A percentile compares a stretch with the other conserved stretches of the same genome.
Evolutionary conservation across 441 rosid genomes (phyloP).

Genomic region (Dalechampia spathulata): DNA sequence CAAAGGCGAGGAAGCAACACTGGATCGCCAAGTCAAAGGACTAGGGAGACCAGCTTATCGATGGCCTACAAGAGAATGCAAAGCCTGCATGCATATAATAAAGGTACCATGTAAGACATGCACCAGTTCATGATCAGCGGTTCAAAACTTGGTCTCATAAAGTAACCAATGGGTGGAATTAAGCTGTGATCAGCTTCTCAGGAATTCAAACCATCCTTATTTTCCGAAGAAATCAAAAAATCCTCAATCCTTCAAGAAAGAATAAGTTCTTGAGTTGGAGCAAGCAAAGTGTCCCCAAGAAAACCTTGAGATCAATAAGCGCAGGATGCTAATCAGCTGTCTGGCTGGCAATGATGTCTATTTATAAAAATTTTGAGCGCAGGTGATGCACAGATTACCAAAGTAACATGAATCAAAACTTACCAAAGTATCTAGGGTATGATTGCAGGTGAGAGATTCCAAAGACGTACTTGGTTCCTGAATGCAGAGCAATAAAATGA

Average conservation of each 20-base stretch:
- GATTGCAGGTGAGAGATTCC: not conserved
- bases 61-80: not conserved
- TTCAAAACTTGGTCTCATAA: not conserved
- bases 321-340: not conserved
- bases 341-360: not conserved
- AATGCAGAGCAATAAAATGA: not conserved
- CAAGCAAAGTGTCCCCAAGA: not conserved
- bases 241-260: not conserved
- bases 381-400: not conserved
- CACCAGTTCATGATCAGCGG: not conserved
- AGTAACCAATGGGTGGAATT: too few species aligned
- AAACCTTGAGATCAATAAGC: not conserved
- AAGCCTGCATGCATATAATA: too few species aligned
- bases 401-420: not conserved
- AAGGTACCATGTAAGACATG: not conserved
- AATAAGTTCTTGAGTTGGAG: not conserved
- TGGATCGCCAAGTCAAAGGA: not conserved
- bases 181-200: not conserved
- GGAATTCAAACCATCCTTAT: not conserved
- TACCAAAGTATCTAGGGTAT: slow-evolving; percentile 1
- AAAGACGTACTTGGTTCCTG: slow-evolving; percentile 4
- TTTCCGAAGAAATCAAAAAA: not conserved
- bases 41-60: not conserved
- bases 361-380: not conserved
- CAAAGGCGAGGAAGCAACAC: too few species aligned